These are phyloP conservation scores for Ruellia speciosa DNA, from an alignment of 305 asterid genomes.

Conservation along the genomic window DNA sequence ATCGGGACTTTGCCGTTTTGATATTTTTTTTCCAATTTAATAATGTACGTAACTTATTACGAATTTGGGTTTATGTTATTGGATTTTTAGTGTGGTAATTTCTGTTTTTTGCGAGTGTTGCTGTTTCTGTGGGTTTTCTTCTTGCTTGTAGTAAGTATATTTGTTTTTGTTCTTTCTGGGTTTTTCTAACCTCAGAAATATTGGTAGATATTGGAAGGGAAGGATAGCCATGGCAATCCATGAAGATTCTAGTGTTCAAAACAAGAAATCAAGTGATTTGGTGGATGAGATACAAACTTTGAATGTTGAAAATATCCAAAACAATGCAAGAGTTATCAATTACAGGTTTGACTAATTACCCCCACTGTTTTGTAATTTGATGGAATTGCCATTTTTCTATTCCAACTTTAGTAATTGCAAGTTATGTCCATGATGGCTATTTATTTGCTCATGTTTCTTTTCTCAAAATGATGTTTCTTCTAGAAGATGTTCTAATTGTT, in stretches of 20 bases:
- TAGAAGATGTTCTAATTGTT: conserved; percentile 22
- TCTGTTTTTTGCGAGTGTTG: not conserved
- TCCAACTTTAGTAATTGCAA: conserved; percentile 2
- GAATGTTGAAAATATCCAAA: conserved; percentile 60
- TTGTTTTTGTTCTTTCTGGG: not conserved
- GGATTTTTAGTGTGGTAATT: not conserved
- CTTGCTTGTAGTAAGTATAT: not conserved
- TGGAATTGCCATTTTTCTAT: not conserved
- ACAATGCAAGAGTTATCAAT: conserved; percentile 51
- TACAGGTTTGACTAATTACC: conserved; percentile 40
- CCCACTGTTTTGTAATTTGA: conserved; percentile 6
- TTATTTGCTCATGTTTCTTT: not conserved
- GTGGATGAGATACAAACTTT: conserved; percentile 49
- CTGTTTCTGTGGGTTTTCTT: no score
- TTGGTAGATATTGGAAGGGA: not conserved
- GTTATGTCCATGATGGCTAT: not conserved
- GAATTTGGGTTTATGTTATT: no score
- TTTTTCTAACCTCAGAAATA: not conserved
- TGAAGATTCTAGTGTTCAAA: conserved; percentile 34
- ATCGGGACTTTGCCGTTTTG: not conserved
- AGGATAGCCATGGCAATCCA: conserved; percentile 38
- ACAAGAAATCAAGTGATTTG: conserved; percentile 38
- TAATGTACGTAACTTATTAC: no score
- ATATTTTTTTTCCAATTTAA: no score
- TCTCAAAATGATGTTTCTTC: not conserved